Percentiles rank a stretch among this genome's conserved stretches.
Evolutionary conservation across 495 filamentous ascomycete genomes (phyloP).

Genomic region (Penicillium macrosclerotiorum): DNA sequence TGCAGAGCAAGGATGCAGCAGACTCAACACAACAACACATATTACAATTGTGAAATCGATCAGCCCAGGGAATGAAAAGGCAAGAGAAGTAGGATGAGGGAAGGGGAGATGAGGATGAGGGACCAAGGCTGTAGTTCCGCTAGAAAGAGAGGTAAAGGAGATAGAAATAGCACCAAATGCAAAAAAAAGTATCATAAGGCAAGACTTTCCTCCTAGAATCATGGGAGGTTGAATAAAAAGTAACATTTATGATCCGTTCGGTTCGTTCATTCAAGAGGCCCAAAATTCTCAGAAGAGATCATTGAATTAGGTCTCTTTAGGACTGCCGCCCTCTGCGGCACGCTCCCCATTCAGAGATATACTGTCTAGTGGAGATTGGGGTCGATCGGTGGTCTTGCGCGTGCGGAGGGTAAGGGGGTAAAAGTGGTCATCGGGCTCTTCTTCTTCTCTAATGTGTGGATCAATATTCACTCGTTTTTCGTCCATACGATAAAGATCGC

Average conservation of each 20-base stretch:
- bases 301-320: conserved; percentile 6
- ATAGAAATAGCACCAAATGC: conserved; percentile 17
- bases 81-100: too few species aligned
- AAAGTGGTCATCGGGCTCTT: conserved; percentile 89
- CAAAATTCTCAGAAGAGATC: too few species aligned
- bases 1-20: conserved; percentile 7
- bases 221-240: conserved; percentile 1
- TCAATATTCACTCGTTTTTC: too few species aligned
- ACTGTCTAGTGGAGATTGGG: conserved; percentile 42
- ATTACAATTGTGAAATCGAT: conserved; percentile 17
- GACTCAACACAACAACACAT: neutral
- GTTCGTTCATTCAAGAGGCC: neutral
- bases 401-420: conserved; percentile 79
- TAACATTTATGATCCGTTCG: neutral
- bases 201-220: too few species aligned
- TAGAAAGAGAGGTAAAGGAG: conserved; percentile 7
- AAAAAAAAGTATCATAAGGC: conserved; percentile 2
- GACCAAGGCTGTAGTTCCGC: too few species aligned
- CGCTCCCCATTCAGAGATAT: conserved; percentile 35
- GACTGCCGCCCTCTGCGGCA: conserved; percentile 7
- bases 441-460: conserved; percentile 71
- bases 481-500: neutral
- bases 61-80: too few species aligned
- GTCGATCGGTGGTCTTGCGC: conserved; percentile 39
- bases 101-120: neutral